These are phyloP conservation scores for Russula sp. DNA, from an alignment of 768 basidiomycete species.

Conservation along the genomic window DNA sequence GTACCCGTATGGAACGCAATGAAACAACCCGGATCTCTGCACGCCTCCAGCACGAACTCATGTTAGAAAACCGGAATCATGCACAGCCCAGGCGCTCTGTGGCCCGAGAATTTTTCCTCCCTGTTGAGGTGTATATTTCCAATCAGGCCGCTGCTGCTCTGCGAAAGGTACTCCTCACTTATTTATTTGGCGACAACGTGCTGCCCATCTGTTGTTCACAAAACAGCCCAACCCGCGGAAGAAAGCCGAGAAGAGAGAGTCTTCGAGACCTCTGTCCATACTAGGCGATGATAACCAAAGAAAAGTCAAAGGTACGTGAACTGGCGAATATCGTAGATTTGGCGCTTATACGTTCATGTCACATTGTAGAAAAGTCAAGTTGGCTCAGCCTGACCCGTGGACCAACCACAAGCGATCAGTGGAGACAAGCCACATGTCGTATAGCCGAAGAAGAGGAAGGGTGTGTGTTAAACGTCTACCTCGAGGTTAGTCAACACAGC, in stretches of 20 bases:
- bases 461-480: slow-evolving; percentile 65
- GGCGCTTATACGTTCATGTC: not conserved
- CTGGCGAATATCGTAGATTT: not conserved
- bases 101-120: slow-evolving; percentile 20
- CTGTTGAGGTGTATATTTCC: slow-evolving; percentile 24
- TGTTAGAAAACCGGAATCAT: slow-evolving; percentile 18
- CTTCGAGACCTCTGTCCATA: slow-evolving; percentile 28
- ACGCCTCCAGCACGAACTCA: slow-evolving; percentile 13
- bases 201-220: not conserved
- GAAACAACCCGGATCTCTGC: slow-evolving; percentile 13
- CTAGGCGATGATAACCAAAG: slow-evolving; percentile 40
- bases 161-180: slow-evolving; percentile 15
- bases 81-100: slow-evolving; percentile 4
- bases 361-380: slow-evolving; percentile 56
- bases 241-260: slow-evolving; percentile 52
- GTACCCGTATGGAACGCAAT: not conserved
- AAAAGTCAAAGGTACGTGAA: slow-evolving; percentile 54
- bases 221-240: slow-evolving; percentile 43
- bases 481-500: slow-evolving; percentile 51
- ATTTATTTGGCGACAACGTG: not conserved
- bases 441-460: slow-evolving; percentile 61
- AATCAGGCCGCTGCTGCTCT: slow-evolving; percentile 23
- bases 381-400: slow-evolving; percentile 59
- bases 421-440: slow-evolving; percentile 69
- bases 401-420: slow-evolving; percentile 49